phyloP scores from a whole-genome alignment of 805 yeast genomes.

The Nakazawaea populi region DNA sequence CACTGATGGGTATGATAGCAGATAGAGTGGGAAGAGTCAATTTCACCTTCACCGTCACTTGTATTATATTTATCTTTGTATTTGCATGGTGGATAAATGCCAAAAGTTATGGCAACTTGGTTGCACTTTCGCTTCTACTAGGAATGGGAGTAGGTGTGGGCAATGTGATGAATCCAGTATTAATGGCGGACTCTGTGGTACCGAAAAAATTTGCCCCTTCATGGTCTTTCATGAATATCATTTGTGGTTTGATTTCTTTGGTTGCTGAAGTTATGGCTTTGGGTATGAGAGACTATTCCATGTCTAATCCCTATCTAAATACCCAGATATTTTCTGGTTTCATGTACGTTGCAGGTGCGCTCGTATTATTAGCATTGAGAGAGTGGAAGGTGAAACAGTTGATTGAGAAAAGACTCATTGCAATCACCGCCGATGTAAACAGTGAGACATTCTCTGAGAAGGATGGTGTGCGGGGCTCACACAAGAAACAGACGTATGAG shows the following conservation, averaged over 20 bases:
- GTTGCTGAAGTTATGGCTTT: constrained; percentile 28
- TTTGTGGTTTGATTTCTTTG: constrained; percentile 24
- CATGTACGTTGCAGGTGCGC: constrained; percentile 34
- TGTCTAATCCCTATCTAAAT: constrained; percentile 42
- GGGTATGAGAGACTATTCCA: constrained; percentile 18
- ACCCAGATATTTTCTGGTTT: constrained; percentile 58
- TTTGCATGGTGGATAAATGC: constrained; percentile 47
- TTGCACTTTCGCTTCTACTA: constrained; percentile 36
- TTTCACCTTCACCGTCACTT: constrained; percentile 31
- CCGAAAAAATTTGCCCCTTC: constrained; percentile 24
- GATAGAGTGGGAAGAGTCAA: constrained; percentile 44
- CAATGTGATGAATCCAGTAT: constrained; percentile 29
- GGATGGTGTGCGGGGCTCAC: background rate
- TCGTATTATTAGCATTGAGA: constrained; percentile 42
- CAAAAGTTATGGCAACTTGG: constrained; percentile 31
- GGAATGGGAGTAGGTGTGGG: constrained; percentile 45
- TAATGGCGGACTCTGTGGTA: constrained; percentile 28
- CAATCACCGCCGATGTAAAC: background rate
- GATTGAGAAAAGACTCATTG: constrained; percentile 21
- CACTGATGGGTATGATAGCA: constrained; percentile 38
- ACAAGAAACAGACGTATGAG: background rate
- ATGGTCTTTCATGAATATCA: constrained; percentile 18
- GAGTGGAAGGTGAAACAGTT: constrained; percentile 46
- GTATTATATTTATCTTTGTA: constrained; percentile 29
- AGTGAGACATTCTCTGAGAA: constrained; percentile 1